Conservation (phyloP, 139 green algal species). For the Yamagishiella unicocca region DNA sequence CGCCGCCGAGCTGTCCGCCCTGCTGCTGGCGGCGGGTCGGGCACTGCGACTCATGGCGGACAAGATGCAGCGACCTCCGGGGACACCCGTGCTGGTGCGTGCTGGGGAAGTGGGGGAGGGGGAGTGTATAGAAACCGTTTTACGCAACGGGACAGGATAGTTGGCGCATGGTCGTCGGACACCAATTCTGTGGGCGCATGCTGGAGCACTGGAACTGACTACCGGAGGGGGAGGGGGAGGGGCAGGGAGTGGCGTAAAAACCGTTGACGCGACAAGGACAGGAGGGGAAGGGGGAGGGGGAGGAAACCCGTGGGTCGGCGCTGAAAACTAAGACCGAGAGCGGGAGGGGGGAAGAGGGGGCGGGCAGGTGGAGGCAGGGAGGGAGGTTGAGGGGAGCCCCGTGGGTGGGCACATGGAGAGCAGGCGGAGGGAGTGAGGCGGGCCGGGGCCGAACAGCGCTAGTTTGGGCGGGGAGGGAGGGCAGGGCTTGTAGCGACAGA, state of each 20-base stretch:
- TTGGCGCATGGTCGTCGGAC: too few relatives aligned
- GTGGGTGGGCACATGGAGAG: not conserved
- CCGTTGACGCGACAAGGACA: too few relatives aligned
- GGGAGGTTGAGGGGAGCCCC: not conserved
- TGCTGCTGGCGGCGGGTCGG: constrained; percentile 19
- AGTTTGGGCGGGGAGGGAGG: not conserved
- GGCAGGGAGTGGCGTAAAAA: too few relatives aligned
- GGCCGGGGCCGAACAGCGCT: not conserved
- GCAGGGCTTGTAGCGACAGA: not conserved
- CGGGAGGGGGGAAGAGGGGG: too few relatives aligned
- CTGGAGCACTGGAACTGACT: too few relatives aligned
- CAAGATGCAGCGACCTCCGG: not conserved
- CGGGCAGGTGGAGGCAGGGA: not conserved
- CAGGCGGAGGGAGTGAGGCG: not conserved
- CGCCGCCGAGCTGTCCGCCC: not conserved
- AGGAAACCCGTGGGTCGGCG: too few relatives aligned
- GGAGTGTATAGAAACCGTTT: not conserved
- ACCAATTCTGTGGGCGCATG: too few relatives aligned
- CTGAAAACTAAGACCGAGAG: not conserved
- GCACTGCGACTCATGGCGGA: not conserved
- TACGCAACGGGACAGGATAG: too few relatives aligned
- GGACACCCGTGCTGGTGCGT: not conserved
- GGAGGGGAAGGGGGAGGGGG: too few relatives aligned
- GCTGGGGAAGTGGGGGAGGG: not conserved
- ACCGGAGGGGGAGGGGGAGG: too few relatives aligned